phyloP scores from a whole-genome alignment of 2,329 filamentous ascomycete species.

The Microsporum ferrugineum region DNA sequence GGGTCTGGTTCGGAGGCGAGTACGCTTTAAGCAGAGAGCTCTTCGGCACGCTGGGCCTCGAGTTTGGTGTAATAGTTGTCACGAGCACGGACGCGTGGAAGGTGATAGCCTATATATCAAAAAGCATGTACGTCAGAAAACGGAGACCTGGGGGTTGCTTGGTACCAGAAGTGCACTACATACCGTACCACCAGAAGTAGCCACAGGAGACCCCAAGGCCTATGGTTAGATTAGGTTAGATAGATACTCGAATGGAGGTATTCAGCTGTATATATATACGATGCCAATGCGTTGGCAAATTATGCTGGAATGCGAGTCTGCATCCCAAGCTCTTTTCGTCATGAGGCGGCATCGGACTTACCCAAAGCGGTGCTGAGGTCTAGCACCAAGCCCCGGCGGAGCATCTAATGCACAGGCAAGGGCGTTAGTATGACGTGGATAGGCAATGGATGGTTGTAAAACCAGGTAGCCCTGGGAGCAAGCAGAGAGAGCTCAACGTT shows the following conservation, averaged over 20 bases:
- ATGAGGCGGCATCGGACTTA: slow-evolving; percentile 32
- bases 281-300: not conserved
- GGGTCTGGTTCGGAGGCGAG: not conserved
- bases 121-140: not conserved
- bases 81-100: slow-evolving; percentile 51
- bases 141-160: not conserved
- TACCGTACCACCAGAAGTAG: slow-evolving; percentile 59
- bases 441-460: not conserved
- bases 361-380: slow-evolving; percentile 56
- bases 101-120: slow-evolving; percentile 45
- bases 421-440: not conserved
- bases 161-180: slow-evolving; percentile 20
- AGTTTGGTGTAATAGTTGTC: slow-evolving; percentile 54
- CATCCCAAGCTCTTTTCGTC: not conserved
- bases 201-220: slow-evolving; percentile 52
- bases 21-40: not conserved
- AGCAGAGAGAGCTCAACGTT: not conserved
- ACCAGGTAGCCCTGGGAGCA: not conserved
- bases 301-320: not conserved
- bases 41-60: slow-evolving; percentile 46
- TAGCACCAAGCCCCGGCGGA: slow-evolving; percentile 53
- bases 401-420: slow-evolving; percentile 41
- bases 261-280: not conserved
- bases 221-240: slow-evolving; percentile 19
- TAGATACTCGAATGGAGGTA: not conserved